Conservation (phyloP, 2,329 filamentous ascomycete genomes). For the Cercospora zeina region DNA sequence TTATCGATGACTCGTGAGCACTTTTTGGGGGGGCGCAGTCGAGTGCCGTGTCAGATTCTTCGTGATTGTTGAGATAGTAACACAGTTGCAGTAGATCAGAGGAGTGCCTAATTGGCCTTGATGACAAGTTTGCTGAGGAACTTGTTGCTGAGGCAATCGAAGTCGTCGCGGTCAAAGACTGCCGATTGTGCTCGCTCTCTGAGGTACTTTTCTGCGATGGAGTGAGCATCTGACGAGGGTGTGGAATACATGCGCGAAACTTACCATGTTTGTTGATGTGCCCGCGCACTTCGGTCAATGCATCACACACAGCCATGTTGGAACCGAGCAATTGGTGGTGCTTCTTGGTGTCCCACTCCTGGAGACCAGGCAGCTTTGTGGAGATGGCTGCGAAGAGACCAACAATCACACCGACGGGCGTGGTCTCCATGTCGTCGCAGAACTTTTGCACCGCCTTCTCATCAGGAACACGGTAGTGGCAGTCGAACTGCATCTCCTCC, state of each 20-base stretch:
- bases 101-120: constrained; percentile 70
- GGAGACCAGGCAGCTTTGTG: constrained; percentile 88
- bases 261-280: constrained; percentile 93
- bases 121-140: constrained; percentile 96
- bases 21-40: constrained; percentile 14
- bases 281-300: constrained; percentile 91
- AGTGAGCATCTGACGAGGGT: constrained; percentile 20
- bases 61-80: constrained; percentile 13
- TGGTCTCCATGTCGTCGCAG: constrained; percentile 94
- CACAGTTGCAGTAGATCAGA: constrained; percentile 1
- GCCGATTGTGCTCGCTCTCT: constrained; percentile 66
- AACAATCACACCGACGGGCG: constrained; percentile 92
- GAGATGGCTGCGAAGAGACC: constrained; percentile 97
- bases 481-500: constrained; percentile 99
- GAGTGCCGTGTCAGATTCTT: constrained; percentile 12
- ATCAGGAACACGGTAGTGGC: constrained; percentile 90
- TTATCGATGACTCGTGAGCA: constrained; percentile 16
- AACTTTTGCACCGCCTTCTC: constrained; percentile 85
- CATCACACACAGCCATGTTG: constrained; percentile 88
- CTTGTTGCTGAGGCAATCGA: constrained; percentile 95
- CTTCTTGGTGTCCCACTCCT: constrained; percentile 89
- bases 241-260: constrained; percentile 42
- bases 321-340: constrained; percentile 89
- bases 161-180: constrained; percentile 87
- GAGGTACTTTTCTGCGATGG: constrained; percentile 75